Percentiles rank a stretch among this genome's conserved stretches.
Evolutionary conservation across 208 protist species (phyloP).

Genomic region (Polymyxa betae): DNA sequence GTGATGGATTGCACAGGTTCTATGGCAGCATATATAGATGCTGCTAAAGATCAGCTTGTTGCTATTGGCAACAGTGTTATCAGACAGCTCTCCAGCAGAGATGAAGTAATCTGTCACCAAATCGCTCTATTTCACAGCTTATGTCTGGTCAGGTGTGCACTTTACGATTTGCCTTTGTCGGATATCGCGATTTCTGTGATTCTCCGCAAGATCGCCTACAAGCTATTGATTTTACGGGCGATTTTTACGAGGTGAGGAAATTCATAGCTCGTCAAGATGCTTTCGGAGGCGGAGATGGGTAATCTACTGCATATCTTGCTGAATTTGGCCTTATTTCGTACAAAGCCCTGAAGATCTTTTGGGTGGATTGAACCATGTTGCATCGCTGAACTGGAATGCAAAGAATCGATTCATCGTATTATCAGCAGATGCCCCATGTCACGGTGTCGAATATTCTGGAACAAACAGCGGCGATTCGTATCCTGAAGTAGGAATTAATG

Average conservation of each 20-base stretch:
- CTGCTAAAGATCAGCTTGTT: background rate
- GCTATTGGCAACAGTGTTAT: conserved; percentile 9
- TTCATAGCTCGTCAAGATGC: conserved; percentile 6
- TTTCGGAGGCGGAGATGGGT: conserved; percentile 35
- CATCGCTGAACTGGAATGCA: background rate
- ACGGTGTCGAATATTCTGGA: background rate
- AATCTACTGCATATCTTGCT: background rate
- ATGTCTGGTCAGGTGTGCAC: background rate
- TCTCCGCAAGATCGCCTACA: background rate
- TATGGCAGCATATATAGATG: conserved; percentile 24
- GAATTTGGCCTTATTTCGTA: background rate
- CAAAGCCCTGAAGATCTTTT: conserved; percentile 23
- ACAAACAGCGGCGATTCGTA: background rate
- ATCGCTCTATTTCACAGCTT: background rate
- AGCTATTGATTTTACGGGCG: background rate
- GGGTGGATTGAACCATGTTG: background rate
- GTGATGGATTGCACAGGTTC: conserved; percentile 42
- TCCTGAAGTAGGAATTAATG: background rate
- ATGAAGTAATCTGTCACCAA: background rate
- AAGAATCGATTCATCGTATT: conserved; percentile 23
- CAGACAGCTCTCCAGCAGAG: background rate
- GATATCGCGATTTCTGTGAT: conserved; percentile 38
- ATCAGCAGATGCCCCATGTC: conserved; percentile 26
- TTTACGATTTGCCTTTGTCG: conserved; percentile 16
- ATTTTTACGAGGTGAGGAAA: background rate